Evolutionary conservation across 371 early-diverging fungal species (phyloP).

Genomic region (Mucor circinelloides): DNA sequence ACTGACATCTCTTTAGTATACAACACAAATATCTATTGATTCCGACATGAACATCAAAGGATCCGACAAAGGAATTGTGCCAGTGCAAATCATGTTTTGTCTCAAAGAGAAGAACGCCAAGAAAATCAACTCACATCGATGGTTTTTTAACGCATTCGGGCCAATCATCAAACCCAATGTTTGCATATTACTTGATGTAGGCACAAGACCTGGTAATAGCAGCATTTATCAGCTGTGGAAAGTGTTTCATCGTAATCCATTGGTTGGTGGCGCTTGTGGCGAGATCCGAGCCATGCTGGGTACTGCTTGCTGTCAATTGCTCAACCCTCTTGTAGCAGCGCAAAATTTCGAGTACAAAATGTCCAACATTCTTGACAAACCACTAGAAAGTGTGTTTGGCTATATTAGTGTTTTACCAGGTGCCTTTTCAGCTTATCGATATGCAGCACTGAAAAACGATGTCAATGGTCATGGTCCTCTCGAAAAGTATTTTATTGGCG

Average conservation of each 20-base stretch:
- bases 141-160: constrained; percentile 90
- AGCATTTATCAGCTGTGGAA: constrained; percentile 82
- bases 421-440: constrained; percentile 88
- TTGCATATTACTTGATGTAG: constrained; percentile 82
- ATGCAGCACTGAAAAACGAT: constrained; percentile 73
- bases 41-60: constrained; percentile 71
- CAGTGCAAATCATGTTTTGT: constrained; percentile 82
- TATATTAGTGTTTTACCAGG: constrained; percentile 87
- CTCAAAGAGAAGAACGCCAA: constrained; percentile 76
- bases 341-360: constrained; percentile 86
- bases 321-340: constrained; percentile 84
- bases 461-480: constrained; percentile 62
- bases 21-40: constrained; percentile 84
- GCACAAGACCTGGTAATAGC: constrained; percentile 75
- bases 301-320: constrained; percentile 61
- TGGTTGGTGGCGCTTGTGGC: constrained; percentile 85
- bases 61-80: constrained; percentile 74
- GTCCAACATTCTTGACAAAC: constrained; percentile 88
- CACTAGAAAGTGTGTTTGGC: constrained; percentile 85
- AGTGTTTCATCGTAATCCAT: constrained; percentile 70
- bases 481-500: constrained; percentile 80
- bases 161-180: constrained; percentile 75
- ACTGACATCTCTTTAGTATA: constrained; percentile 58
- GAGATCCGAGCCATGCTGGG: constrained; percentile 83
- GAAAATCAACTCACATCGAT: constrained; percentile 88